A percentile compares a stretch with the other conserved stretches of the same genome.
phyloP scores from a whole-genome alignment of 768 basidiomycete species.

The Agaricus blazei region DNA sequence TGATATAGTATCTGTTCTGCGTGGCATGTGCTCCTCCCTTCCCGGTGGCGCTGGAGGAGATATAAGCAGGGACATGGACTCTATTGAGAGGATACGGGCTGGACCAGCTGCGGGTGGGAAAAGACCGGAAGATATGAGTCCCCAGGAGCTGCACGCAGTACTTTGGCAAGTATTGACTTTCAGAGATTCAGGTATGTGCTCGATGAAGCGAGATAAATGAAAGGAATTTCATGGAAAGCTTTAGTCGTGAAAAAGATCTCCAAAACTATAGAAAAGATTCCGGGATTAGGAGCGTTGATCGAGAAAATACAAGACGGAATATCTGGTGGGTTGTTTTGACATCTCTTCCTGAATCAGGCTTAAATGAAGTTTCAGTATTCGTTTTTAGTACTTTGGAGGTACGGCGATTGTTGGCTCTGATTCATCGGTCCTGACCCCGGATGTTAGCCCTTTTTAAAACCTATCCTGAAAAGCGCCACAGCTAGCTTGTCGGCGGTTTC shows the following conservation, averaged over 20 bases:
- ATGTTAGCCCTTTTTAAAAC: slow-evolving; percentile 71
- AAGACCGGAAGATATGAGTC: slow-evolving; percentile 75
- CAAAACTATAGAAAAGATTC: slow-evolving; percentile 79
- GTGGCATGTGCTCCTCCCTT: slow-evolving; percentile 54
- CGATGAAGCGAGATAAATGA: background rate
- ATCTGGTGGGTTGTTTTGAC: slow-evolving; percentile 36
- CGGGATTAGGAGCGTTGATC: slow-evolving; percentile 66
- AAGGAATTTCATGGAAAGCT: background rate
- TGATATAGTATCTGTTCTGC: slow-evolving; percentile 44
- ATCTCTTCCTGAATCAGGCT: background rate
- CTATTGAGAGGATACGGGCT: slow-evolving; percentile 63
- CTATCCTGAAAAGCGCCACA: slow-evolving; percentile 69
- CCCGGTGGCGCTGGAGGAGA: slow-evolving; percentile 59
- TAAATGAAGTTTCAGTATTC: slow-evolving; percentile 44
- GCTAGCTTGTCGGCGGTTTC: slow-evolving; percentile 56
- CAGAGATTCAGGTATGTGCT: slow-evolving; percentile 61
- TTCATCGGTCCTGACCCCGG: background rate
- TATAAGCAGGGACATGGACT: slow-evolving; percentile 71
- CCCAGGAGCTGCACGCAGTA: slow-evolving; percentile 79
- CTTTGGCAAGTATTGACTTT: slow-evolving; percentile 86
- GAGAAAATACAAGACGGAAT: slow-evolving; percentile 78
- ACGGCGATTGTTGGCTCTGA: background rate
- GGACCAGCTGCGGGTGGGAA: slow-evolving; percentile 58
- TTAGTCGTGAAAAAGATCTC: slow-evolving; percentile 74
- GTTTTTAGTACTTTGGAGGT: slow-evolving; percentile 83